Base-by-base conservation (phyloP, 2,329 filamentous ascomycete species). In the Lachnellula willkommii region DNA sequence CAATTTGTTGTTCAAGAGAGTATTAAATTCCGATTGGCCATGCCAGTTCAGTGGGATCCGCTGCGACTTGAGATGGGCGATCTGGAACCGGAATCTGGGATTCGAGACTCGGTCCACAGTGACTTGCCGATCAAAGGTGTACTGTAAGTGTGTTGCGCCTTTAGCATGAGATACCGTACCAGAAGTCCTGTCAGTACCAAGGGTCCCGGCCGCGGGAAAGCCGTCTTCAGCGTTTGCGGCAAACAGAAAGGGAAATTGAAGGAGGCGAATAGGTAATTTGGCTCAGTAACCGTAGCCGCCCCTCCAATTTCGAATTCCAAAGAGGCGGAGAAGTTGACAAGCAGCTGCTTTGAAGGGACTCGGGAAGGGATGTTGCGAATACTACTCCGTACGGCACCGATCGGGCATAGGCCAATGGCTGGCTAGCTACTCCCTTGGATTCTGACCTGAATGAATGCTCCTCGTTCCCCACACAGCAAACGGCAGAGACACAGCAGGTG, bases 181-280 rank as follows among this genome's bases (percentile, higher is more conserved):
- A 24, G 26, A 40, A 47, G 46, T 50, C 39, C 47, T 32, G 9
- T 32, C 28, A 52, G 49, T 35, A 48, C 59, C 56, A 55, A 60
- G 59, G 60, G 50, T 58, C 36, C 50, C 59, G 62, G 50, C 58
- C 40, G 48, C 59, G 57, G 58, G 47, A 62, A 35, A 60, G 54
- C 61, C 63, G 61, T 54, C 32, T 35, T 50, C 55, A 53, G 47
- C 51, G 55, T 65, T 65, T 62, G 63, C 59, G 47, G 57, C 63
- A 65, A 64, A 63, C 59, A 64, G 60, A 60, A 47, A 47, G 54
- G 56, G 59, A 57, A 64, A 60, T 61, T 63, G 59, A 63, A 46
- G 39, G 57, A 47, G 39, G 35, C 50, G 37, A 52, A 52, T 58
- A 48, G 49, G 46, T 40, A 26, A 26, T 15, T 32, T 17, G 22